Evolutionary conservation across 176 grass and related monocot species (phyloP).

Genomic region (Paspalum notatum): DNA sequence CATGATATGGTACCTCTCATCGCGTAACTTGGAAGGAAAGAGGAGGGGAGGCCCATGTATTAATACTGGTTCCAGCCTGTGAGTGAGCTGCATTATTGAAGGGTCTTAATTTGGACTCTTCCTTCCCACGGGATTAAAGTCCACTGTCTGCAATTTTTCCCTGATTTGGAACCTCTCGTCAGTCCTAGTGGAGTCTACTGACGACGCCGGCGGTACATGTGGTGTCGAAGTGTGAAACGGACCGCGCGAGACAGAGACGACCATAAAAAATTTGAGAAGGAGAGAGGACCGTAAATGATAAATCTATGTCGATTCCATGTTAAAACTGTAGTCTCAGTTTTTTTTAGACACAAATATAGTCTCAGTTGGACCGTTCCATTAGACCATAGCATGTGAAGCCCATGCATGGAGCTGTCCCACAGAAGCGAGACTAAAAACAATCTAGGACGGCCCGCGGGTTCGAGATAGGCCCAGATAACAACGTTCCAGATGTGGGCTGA

Average conservation of each 20-base stretch:
- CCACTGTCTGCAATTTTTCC: neutral
- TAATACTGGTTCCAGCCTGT: slow-evolving; percentile 8
- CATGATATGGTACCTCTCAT: neutral
- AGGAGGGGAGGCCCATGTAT: neutral
- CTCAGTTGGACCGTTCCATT: neutral
- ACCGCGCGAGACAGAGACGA: too few species aligned
- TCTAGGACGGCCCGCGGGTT: neutral
- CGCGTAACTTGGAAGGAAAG: slow-evolving; percentile 39
- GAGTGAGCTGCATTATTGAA: slow-evolving; percentile 18
- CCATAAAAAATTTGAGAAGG: too few species aligned
- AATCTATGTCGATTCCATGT: neutral
- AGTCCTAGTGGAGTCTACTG: neutral
- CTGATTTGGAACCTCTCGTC: neutral
- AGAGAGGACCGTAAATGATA: too few species aligned
- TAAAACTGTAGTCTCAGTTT: too few species aligned
- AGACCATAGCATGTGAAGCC: neutral
- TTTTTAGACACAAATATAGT: too few species aligned
- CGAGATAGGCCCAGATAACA: neutral
- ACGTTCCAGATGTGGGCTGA: neutral
- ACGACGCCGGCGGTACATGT: neutral
- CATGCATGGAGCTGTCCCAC: neutral
- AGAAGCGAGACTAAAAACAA: neutral
- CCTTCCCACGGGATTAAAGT: neutral
- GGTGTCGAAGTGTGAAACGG: neutral
- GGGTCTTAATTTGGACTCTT: neutral